Percentiles rank a stretch among this genome's conserved stretches.
These are phyloP conservation scores for Sphaerostilbella broomeana DNA, from an alignment of 2,329 filamentous ascomycete species.

Conservation along the genomic window DNA sequence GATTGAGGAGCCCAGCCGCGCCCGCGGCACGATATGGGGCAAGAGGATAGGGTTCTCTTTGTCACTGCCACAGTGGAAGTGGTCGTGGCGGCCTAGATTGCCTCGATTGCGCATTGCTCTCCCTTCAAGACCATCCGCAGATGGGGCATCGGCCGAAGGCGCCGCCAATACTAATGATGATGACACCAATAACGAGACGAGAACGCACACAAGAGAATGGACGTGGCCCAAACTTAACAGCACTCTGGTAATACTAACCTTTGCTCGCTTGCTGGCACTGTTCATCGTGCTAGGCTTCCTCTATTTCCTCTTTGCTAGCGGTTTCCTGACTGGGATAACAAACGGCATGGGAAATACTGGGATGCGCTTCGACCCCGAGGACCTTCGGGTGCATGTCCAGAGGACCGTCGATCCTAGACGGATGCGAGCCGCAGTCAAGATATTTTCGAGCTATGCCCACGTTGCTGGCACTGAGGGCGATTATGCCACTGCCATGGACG, in stretches of 20 bases:
- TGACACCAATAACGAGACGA: slow-evolving; percentile 22
- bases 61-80: slow-evolving; percentile 49
- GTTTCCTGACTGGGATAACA: slow-evolving; percentile 65
- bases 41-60: slow-evolving; percentile 50
- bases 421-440: slow-evolving; percentile 66
- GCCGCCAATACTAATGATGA: slow-evolving; percentile 13
- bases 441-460: slow-evolving; percentile 80
- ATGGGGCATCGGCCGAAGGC: slow-evolving; percentile 13
- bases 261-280: slow-evolving; percentile 68
- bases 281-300: slow-evolving; percentile 69
- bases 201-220: slow-evolving; percentile 20
- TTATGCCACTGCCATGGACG: slow-evolving; percentile 76
- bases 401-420: slow-evolving; percentile 61
- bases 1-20: slow-evolving; percentile 59
- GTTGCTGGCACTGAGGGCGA: slow-evolving; percentile 93
- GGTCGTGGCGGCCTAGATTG: slow-evolving; percentile 47
- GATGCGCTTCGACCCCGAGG: slow-evolving; percentile 73
- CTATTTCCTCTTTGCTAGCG: slow-evolving; percentile 79
- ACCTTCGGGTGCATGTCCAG: slow-evolving; percentile 69
- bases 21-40: slow-evolving; percentile 42
- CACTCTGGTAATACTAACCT: slow-evolving; percentile 48
- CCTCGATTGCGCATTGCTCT: slow-evolving; percentile 46
- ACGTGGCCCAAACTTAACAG: slow-evolving; percentile 35
- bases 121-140: slow-evolving; percentile 30
- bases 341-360: slow-evolving; percentile 54